These are phyloP conservation scores for Cercospora sojina DNA, from an alignment of 2,329 filamentous ascomycete genomes.

Conservation along the genomic window DNA sequence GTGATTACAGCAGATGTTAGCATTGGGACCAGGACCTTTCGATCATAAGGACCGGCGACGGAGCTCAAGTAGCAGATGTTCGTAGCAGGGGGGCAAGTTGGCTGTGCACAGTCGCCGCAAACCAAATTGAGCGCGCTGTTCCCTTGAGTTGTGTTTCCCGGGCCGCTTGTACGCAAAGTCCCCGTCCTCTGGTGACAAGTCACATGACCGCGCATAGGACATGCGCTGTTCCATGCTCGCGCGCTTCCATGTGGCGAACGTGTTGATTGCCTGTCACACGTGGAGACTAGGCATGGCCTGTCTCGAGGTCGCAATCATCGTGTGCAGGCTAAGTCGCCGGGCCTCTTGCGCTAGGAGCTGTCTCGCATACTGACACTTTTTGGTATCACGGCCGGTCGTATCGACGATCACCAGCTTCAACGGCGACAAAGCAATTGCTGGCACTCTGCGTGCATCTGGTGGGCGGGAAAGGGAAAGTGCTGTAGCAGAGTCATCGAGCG, in stretches of 20 bases:
- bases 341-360: neutral
- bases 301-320: neutral
- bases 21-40: neutral
- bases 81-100: neutral
- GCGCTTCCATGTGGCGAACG: neutral
- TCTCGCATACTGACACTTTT: neutral
- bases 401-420: neutral
- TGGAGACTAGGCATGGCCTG: neutral
- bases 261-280: neutral
- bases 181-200: neutral
- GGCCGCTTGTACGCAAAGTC: neutral
- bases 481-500: neutral
- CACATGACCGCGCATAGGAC: neutral
- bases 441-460: neutral
- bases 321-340: neutral
- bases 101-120: neutral
- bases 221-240: neutral
- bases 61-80: neutral
- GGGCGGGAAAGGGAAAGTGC: neutral
- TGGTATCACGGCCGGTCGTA: neutral
- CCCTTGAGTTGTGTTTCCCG: neutral
- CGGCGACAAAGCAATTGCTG: neutral
- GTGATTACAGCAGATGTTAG: neutral
- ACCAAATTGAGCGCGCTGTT: neutral
- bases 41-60: neutral